Conservation (phyloP, 2,329 filamentous ascomycete genomes). For the Gyromitra esculenta region DNA sequence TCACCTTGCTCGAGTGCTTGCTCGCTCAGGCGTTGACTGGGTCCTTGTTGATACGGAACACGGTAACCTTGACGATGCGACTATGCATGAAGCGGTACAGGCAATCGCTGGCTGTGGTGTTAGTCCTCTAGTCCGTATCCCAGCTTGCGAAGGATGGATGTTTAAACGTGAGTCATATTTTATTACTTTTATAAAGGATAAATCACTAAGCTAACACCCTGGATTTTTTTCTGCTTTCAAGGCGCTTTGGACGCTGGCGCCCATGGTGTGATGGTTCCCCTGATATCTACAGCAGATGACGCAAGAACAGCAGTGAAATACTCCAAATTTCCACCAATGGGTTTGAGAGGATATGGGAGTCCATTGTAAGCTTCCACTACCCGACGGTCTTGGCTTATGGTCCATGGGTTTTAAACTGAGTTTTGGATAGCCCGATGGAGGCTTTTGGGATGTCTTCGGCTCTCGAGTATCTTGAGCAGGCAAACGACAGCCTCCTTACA, state of each 20-base stretch:
- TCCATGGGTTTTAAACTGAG: neutral
- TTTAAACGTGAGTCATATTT: constrained; percentile 65
- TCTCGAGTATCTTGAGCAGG: constrained; percentile 67
- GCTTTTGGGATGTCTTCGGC: constrained; percentile 61
- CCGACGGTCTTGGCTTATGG: neutral
- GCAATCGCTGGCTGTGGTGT: constrained; percentile 68
- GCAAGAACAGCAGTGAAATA: constrained; percentile 65
- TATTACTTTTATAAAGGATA: neutral
- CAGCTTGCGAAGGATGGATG: constrained; percentile 69
- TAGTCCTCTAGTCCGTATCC: constrained; percentile 68
- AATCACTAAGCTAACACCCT: constrained; percentile 14
- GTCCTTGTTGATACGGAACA: constrained; percentile 71
- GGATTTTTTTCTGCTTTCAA: constrained; percentile 32
- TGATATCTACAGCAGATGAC: constrained; percentile 67
- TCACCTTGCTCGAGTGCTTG: constrained; percentile 70
- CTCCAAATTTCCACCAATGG: constrained; percentile 68
- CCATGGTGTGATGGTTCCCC: constrained; percentile 68
- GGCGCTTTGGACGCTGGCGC: constrained; percentile 69
- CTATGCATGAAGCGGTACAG: constrained; percentile 69
- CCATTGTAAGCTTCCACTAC: constrained; percentile 64
- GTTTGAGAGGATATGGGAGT: constrained; percentile 68
- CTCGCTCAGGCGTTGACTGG: constrained; percentile 73
- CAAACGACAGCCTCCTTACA: constrained; percentile 69
- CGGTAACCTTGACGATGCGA: constrained; percentile 67
- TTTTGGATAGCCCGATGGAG: constrained; percentile 45